phyloP scores from a whole-genome alignment of 306 rosid species.

The Parietaria judaica region DNA sequence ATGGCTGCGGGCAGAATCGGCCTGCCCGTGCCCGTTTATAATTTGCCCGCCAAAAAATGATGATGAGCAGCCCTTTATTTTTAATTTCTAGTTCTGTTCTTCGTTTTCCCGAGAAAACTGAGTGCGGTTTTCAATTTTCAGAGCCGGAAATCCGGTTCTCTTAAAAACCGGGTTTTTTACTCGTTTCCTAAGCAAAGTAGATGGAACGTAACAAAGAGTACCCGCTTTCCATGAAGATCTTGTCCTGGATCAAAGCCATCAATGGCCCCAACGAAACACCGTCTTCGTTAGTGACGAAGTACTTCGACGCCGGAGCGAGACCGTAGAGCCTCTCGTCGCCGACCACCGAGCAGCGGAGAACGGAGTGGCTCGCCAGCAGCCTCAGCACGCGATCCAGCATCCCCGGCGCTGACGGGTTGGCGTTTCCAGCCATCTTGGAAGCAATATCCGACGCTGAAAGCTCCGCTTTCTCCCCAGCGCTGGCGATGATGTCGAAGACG shows the following conservation, averaged over 20 bases:
- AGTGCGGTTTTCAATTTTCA: too few relatives aligned
- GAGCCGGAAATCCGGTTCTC: too few relatives aligned
- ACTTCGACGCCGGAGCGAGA: constrained; percentile 25
- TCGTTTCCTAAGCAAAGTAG: too few relatives aligned
- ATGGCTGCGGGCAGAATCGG: too few relatives aligned
- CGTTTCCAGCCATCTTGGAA: constrained; percentile 15
- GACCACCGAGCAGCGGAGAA: constrained; percentile 28
- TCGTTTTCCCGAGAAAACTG: too few relatives aligned
- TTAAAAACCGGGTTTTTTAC: too few relatives aligned
- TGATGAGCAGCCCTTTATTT: too few relatives aligned
- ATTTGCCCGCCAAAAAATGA: too few relatives aligned
- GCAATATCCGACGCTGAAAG: constrained; percentile 33
- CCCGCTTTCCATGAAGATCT: constrained; percentile 35
- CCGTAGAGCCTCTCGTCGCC: constrained; percentile 24
- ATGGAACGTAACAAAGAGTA: background rate
- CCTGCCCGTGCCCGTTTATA: too few relatives aligned
- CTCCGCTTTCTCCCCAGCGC: constrained; percentile 21
- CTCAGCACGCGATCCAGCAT: constrained; percentile 47
- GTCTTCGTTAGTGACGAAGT: constrained; percentile 25
- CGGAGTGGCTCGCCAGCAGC: constrained; percentile 37
- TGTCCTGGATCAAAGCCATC: constrained; percentile 22
- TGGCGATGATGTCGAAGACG: constrained; percentile 37
- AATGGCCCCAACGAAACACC: constrained; percentile 34
- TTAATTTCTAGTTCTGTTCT: too few relatives aligned
- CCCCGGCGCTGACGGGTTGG: constrained; percentile 32